Evolutionary conservation across 495 filamentous ascomycete genomes (phyloP).

Genomic region (Usnea hakonensis): DNA sequence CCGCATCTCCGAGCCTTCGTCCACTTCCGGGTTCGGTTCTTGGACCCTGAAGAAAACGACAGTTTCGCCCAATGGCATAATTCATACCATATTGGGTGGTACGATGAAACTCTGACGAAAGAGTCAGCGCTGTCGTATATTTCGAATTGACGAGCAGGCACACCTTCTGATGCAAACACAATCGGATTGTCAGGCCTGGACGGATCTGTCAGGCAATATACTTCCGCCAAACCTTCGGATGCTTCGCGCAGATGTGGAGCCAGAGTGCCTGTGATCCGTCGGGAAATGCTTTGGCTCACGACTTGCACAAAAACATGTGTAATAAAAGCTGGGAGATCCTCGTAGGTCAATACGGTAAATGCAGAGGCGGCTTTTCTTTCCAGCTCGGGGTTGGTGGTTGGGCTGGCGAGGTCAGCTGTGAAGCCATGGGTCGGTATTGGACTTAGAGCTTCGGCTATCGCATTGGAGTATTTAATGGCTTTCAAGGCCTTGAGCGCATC

Average conservation of each 20-base stretch:
- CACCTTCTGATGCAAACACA: constrained; percentile 71
- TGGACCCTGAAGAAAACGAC: constrained; percentile 61
- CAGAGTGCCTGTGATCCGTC: constrained; percentile 50
- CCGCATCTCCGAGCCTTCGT: constrained; percentile 47
- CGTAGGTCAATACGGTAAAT: constrained; percentile 52
- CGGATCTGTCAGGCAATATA: constrained; percentile 73
- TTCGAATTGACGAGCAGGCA: constrained; percentile 9
- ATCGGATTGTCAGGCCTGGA: constrained; percentile 68
- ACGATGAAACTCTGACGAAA: constrained; percentile 46
- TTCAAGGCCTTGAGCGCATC: constrained; percentile 58
- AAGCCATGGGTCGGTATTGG: constrained; percentile 41
- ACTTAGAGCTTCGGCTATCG: constrained; percentile 48
- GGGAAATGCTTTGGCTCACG: constrained; percentile 51
- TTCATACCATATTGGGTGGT: constrained; percentile 57
- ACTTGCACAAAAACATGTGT: constrained; percentile 53
- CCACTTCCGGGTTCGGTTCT: constrained; percentile 47
- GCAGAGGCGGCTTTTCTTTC: constrained; percentile 52
- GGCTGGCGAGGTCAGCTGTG: constrained; percentile 33
- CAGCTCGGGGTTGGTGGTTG: constrained; percentile 46
- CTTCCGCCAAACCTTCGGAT: constrained; percentile 66
- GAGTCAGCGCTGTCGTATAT: background rate
- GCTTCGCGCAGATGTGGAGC: constrained; percentile 50
- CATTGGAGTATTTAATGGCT: constrained; percentile 64
- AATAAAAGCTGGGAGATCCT: constrained; percentile 68
- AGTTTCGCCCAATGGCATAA: constrained; percentile 55